phyloP scores from a whole-genome alignment of 169 alveolate species.

The Eimeria acervulina region DNA sequence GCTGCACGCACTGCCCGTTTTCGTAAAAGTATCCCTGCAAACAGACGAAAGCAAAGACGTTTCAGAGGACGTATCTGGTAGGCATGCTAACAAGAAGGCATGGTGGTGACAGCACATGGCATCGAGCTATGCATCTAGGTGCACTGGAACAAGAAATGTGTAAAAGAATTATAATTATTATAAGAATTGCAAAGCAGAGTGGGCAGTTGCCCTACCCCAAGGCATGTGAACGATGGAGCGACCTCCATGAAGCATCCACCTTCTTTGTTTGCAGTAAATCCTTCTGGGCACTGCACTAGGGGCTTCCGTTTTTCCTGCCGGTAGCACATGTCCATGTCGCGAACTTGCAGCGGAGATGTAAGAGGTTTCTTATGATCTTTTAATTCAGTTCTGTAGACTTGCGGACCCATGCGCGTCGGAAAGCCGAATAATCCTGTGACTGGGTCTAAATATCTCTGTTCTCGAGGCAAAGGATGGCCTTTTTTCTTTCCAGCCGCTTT shows the following conservation, averaged over 20 bases:
- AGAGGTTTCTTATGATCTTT: conserved; percentile 13
- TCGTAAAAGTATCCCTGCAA: conserved; percentile 54
- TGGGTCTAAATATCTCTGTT: neutral
- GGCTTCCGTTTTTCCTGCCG: conserved; percentile 32
- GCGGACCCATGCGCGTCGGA: conserved; percentile 43
- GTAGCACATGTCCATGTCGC: conserved; percentile 52
- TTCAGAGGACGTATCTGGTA: neutral
- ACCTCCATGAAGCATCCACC: conserved; percentile 53
- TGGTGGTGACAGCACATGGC: neutral
- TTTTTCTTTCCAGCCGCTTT: neutral
- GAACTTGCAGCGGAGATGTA: conserved; percentile 11
- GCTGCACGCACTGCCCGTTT: conserved; percentile 58
- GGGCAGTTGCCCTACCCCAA: neutral
- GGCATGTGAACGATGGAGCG: conserved; percentile 53
- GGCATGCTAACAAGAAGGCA: neutral
- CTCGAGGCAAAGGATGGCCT: neutral
- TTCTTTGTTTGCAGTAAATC: conserved; percentile 47
- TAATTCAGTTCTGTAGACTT: conserved; percentile 12
- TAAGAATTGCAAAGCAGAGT: neutral
- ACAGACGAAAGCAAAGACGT: neutral
- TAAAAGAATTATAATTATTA: too few species aligned
- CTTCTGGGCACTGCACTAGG: conserved; percentile 36
- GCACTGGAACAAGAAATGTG: neutral
- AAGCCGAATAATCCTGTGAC: neutral
- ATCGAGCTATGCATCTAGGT: neutral